Base-by-base conservation (phyloP, 805 yeast genomes). In the Peterozyma xylosa region DNA sequence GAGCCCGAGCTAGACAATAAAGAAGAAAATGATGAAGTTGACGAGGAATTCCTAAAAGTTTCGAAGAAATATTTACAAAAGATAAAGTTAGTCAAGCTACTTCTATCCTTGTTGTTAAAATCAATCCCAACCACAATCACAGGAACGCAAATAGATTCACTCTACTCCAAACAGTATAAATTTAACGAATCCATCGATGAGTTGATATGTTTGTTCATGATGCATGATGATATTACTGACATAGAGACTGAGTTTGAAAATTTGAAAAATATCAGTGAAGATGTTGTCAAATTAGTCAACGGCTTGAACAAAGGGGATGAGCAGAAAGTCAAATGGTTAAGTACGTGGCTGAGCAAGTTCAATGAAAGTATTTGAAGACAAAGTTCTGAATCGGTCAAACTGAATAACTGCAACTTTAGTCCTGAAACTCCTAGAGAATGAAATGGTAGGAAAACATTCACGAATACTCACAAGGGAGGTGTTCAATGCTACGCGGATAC, bases 291-390 rank as follows among this genome's bases (percentile, higher is more conserved):
- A 7, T 54, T 66, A 1, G 71, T 81, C 13, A 69, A 67, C 41
- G 59, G 54, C 10, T 61, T 78, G 34, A 82, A 81, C 50, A 67
- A 64, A 43, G 56, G 59, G 9, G 76, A 75, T 47, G 72, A 70
- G 11, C 72, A 71, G 50, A 81, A 76, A 56, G 60, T 68, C n/a
- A 73, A 71, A 55, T 80, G 86, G 84, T 60, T 78, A 41, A 62
- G 60, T 30, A 64, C 80, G 3, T 78, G 85, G 82, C 61, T 59
- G 38, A 50, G 60, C 1, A 78, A 76, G 55, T 78, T 66, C 42
- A 38, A 45, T 17, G 64, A 63, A 21, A 21, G 27, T 7, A 21
- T 21, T 7, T 21, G 7, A 21, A 21, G 7, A 21, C 27, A 21
- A 21, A 21, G 4, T 21, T 21, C n/a, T n/a, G n/a, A n/a, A n/a